Percentiles rank a stretch among this genome's conserved stretches.
phyloP scores from a whole-genome alignment of 805 yeast species.

The Priceomyces fermenticarens region DNA sequence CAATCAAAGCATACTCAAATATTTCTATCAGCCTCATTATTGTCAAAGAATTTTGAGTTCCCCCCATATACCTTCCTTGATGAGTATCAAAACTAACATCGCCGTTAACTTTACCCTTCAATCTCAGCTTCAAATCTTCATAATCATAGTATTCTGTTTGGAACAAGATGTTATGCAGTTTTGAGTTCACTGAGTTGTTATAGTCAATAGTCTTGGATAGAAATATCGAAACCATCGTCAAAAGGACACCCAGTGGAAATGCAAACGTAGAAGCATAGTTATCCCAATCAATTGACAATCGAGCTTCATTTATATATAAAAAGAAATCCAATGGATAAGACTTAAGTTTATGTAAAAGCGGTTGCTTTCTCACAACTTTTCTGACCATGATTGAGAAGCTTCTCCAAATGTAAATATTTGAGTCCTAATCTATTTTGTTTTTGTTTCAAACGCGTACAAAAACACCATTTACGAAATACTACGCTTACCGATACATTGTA shows the following conservation, averaged over 20 bases:
- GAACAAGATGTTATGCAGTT: conserved; percentile 31
- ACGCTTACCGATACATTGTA: no score
- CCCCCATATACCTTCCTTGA: not conserved
- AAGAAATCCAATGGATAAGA: conserved; percentile 37
- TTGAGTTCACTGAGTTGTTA: conserved; percentile 22
- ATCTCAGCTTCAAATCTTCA: conserved; percentile 23
- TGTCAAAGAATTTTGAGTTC: not conserved
- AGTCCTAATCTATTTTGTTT: conserved; percentile 1
- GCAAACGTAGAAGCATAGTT: conserved; percentile 27
- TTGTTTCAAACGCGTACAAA: conserved; percentile 3
- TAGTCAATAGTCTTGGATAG: conserved; percentile 21
- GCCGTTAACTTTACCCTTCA: conserved; percentile 1
- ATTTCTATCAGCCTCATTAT: not conserved
- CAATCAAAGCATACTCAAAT: not conserved
- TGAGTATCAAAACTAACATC: not conserved
- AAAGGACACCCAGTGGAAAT: conserved; percentile 25
- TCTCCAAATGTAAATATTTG: not conserved
- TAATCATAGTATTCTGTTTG: conserved; percentile 33
- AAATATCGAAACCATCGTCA: conserved; percentile 15
- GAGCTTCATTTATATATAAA: conserved; percentile 33
- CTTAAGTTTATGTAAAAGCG: conserved; percentile 26
- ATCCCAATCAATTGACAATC: conserved; percentile 42
- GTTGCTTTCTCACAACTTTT: conserved; percentile 22
- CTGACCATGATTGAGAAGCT: conserved; percentile 4
- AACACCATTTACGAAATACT: no score